A percentile compares a stretch with the other conserved stretches of the same genome.
Evolutionary conservation across 2,329 filamentous ascomycete species (phyloP).

Genomic region (Xylaria sp.): DNA sequence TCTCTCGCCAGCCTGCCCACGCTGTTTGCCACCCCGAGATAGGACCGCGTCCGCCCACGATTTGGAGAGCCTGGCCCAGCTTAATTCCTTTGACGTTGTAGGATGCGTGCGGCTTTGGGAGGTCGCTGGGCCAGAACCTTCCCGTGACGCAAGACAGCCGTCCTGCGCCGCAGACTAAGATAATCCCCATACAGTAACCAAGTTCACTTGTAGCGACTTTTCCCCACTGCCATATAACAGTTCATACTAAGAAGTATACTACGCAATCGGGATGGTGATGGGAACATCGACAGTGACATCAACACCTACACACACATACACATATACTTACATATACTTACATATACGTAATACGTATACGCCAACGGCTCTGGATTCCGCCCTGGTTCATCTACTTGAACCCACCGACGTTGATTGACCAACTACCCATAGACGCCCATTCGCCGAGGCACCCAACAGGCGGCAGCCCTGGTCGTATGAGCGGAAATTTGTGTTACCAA

Average conservation of each 20-base stretch:
- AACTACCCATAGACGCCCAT: background rate
- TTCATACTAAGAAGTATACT: background rate
- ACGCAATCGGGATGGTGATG: background rate
- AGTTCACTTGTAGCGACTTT: no score
- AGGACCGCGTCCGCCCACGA: slow-evolving; percentile 10
- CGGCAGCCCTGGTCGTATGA: background rate
- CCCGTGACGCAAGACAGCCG: slow-evolving; percentile 17
- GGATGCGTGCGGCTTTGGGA: slow-evolving; percentile 14
- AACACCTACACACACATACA: no score
- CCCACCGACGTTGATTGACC: background rate
- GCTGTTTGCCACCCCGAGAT: background rate
- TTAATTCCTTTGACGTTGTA: slow-evolving; percentile 13
- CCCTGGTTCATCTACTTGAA: background rate
- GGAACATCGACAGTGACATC: background rate
- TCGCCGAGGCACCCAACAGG: background rate
- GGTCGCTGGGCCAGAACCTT: background rate
- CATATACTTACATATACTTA: no score
- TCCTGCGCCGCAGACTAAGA: slow-evolving; percentile 1
- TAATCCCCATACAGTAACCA: background rate
- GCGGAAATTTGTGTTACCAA: slow-evolving; percentile 3
- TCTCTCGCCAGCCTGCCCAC: slow-evolving; percentile 3
- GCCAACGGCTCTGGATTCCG: no score
- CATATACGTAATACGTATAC: no score
- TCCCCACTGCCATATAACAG: background rate
- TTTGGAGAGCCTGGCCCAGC: background rate